phyloP scores from a whole-genome alignment of 495 filamentous ascomycete genomes.

The Cairneyella variabilis region DNA sequence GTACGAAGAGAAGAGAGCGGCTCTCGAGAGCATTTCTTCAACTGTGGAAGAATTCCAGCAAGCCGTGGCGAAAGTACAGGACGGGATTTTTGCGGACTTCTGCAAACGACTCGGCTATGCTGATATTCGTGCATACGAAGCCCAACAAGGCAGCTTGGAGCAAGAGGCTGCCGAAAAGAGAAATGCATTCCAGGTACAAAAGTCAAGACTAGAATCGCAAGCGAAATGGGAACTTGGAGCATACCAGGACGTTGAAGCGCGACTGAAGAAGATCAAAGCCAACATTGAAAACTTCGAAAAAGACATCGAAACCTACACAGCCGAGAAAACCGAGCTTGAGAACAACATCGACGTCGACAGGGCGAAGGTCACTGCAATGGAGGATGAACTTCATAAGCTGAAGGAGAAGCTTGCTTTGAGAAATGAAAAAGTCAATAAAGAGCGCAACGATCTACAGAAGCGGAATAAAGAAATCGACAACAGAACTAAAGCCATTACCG shows the following conservation, averaged over 20 bases:
- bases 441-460: slow-evolving; percentile 81
- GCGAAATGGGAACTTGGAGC: slow-evolving; percentile 63
- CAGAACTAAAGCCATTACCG: slow-evolving; percentile 71
- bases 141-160: slow-evolving; percentile 84
- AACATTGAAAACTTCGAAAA: slow-evolving; percentile 59
- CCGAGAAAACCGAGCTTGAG: slow-evolving; percentile 69
- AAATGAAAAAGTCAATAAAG: slow-evolving; percentile 71
- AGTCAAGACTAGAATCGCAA: slow-evolving; percentile 71
- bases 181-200: slow-evolving; percentile 80
- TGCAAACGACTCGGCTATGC: slow-evolving; percentile 83
- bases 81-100: slow-evolving; percentile 83
- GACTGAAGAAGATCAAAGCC: slow-evolving; percentile 63
- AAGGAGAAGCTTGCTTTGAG: slow-evolving; percentile 63
- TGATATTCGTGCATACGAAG: slow-evolving; percentile 88
- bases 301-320: slow-evolving; percentile 64
- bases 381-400: slow-evolving; percentile 64
- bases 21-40: slow-evolving; percentile 60
- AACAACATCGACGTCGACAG: slow-evolving; percentile 65
- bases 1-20: slow-evolving; percentile 64
- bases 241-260: slow-evolving; percentile 33
- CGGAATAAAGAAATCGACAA: slow-evolving; percentile 76
- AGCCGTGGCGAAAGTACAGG: slow-evolving; percentile 81
- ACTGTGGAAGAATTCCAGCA: slow-evolving; percentile 65
- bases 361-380: slow-evolving; percentile 72
- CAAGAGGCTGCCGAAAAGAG: slow-evolving; percentile 85